These are phyloP conservation scores for Clitopilus passeckerianus DNA, from an alignment of 768 basidiomycete species.

Conservation along the genomic window DNA sequence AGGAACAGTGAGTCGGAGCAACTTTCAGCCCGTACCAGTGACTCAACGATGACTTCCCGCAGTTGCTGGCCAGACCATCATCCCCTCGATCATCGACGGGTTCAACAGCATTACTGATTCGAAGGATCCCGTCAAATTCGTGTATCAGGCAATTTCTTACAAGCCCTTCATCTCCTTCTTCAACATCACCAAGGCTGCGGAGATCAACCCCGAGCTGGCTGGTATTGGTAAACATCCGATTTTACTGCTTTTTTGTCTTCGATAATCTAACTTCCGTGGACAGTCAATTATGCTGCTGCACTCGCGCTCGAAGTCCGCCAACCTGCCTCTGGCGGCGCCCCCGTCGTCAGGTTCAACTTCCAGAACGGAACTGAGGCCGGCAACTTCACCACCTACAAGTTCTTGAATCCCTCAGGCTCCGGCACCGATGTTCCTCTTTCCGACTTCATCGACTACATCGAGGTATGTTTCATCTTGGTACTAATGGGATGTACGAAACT, in stretches of 20 bases:
- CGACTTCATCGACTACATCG: constrained; percentile 36
- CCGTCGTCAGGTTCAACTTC: constrained; percentile 59
- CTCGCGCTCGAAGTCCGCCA: constrained; percentile 58
- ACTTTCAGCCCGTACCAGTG: background rate
- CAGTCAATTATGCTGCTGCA: constrained; percentile 60
- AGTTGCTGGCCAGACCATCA: constrained; percentile 67
- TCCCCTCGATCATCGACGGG: constrained; percentile 54
- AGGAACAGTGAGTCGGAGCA: constrained; percentile 47
- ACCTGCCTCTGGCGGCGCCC: constrained; percentile 35
- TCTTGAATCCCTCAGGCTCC: constrained; percentile 31
- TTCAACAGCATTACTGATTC: constrained; percentile 45
- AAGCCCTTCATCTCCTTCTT: constrained; percentile 77
- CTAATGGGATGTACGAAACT: background rate
- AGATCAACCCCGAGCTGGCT: constrained; percentile 46
- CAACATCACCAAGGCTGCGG: constrained; percentile 63
- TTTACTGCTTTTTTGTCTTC: background rate
- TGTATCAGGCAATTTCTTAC: constrained; percentile 61
- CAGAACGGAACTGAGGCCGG: constrained; percentile 57
- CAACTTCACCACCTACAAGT: constrained; percentile 41
- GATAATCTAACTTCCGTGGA: background rate
- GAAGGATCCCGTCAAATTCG: constrained; percentile 50
- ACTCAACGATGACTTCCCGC: background rate
- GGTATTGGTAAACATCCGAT: constrained; percentile 44
- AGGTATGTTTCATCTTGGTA: constrained; percentile 17
- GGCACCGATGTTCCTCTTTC: constrained; percentile 49